These are phyloP conservation scores for Melampsora abietis-canadensis DNA, from an alignment of 1,284 basidiomycete species.

Conservation along the genomic window DNA sequence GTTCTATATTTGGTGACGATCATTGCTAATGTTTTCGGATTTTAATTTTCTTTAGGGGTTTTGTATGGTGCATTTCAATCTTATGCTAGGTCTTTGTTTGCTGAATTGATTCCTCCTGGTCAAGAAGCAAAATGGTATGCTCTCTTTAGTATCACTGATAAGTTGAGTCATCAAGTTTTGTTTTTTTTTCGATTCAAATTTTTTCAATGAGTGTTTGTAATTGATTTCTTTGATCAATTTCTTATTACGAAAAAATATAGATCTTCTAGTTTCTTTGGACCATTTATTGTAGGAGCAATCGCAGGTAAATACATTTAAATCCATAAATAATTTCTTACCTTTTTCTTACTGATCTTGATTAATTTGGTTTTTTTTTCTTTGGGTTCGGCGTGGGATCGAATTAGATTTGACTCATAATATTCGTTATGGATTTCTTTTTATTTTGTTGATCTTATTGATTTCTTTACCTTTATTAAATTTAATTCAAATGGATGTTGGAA, in stretches of 20 bases:
- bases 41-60: conserved; percentile 56
- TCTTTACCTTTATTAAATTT: conserved; percentile 68
- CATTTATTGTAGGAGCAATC: conserved; percentile 73
- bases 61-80: conserved; percentile 75
- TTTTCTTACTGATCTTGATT: not conserved
- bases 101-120: conserved; percentile 70
- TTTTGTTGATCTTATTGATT: conserved; percentile 71
- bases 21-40: not conserved
- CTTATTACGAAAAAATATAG: conserved; percentile 51
- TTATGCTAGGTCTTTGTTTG: conserved; percentile 73
- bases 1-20: conserved; percentile 34
- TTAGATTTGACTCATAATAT: conserved; percentile 58
- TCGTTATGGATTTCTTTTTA: conserved; percentile 80
- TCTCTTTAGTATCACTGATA: conserved; percentile 82
- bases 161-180: conserved; percentile 56
- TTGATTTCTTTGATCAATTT: not conserved
- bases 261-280: conserved; percentile 84
- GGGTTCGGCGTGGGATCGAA: not conserved
- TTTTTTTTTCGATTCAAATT: not conserved
- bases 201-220: too few species aligned
- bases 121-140: conserved; percentile 76
- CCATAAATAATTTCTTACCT: not conserved
- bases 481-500: conserved; percentile 19
- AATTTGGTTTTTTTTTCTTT: not conserved
- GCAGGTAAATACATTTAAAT: conserved; percentile 65